Conservation (phyloP, 352 stramenopile genomes). For the Globisporangium apiculatum region DNA sequence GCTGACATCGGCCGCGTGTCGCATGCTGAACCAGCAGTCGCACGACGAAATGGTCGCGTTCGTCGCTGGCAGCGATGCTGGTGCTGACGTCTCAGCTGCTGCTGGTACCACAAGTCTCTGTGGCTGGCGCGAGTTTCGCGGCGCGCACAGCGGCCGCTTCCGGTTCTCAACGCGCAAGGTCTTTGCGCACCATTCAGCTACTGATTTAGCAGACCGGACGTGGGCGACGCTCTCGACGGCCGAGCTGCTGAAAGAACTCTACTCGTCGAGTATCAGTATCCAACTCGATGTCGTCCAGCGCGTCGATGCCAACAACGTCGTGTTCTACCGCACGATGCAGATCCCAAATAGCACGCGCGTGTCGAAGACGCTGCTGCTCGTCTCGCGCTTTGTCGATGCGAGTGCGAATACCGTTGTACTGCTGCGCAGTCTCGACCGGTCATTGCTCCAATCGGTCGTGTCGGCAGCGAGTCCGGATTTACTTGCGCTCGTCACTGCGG, state of each 20-base stretch:
- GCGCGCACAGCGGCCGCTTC: conserved; percentile 5
- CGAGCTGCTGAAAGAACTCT: conserved; percentile 18
- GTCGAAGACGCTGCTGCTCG: conserved; percentile 10
- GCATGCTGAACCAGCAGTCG: conserved; percentile 28
- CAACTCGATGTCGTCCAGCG: conserved; percentile 15
- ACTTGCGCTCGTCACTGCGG: not conserved
- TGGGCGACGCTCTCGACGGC: conserved; percentile 24
- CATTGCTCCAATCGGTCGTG: not conserved
- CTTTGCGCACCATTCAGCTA: conserved; percentile 19
- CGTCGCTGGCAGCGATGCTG: conserved; percentile 24
- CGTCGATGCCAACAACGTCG: conserved; percentile 12
- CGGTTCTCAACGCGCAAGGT: conserved; percentile 9
- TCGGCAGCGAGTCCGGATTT: not conserved
- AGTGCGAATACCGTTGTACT: conserved; percentile 2
- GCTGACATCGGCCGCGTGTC: conserved; percentile 36
- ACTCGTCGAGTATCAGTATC: conserved; percentile 36
- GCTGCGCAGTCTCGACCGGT: conserved; percentile 5
- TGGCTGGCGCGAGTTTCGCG: conserved; percentile 11
- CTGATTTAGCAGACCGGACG: conserved; percentile 20
- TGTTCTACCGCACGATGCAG: conserved; percentile 13
- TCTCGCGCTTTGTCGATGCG: conserved; percentile 3
- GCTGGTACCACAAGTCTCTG: conserved; percentile 1
- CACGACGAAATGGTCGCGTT: conserved; percentile 43
- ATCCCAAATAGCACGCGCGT: conserved; percentile 10
- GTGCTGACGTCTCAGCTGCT: not conserved